Base-by-base conservation (phyloP, 2,329 filamentous ascomycete species). In the Acrodontium crateriforme region DNA sequence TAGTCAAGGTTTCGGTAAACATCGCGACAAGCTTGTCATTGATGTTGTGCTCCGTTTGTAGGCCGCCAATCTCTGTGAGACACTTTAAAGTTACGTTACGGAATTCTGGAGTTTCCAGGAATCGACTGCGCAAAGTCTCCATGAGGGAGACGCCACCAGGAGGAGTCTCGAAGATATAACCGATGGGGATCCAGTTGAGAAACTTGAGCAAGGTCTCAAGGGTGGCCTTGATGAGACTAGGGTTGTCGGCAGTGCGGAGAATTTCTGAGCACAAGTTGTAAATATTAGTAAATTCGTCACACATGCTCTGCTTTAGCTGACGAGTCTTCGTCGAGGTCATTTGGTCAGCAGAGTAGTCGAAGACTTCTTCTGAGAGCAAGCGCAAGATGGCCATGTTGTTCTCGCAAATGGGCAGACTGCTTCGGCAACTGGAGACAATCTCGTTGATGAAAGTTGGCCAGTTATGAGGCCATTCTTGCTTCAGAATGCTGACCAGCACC, bases 391-490 rank as follows among this genome's bases (percentile, higher is more conserved):
- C 84, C 89, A 98, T 98, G 67, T 98, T 98, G 65, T 98, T 98
- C 63, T 98, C 89, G 70, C 91, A 98, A 46, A 98, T 91, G 19
- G 87, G 89, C 29, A 98, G 66, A 58, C 80, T 94, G 43, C 82
- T 87, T 54, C 92, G 85, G 60, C 85, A 95, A 31, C 89, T 87
- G 13, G 83, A 79, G 46, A 98, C 84, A 58, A 98, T 98, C 64
- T 98, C 89, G 65, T 95, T 95, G 69, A 98, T 95, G 59, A 98
- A 98, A 12, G 84, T 93, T 8, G 91, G 89, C 89, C 91, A 98
- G 66, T 98, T 92, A 61, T 95, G 87, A 32, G 89, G 89, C 89
- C 89, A 98, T 60, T 98, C 89, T 61, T 98, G 89, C 68, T 98
- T 98, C 51, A 98, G 66, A 39, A 98, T 87, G 32, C 85, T 94